phyloP scores from a whole-genome alignment of 306 rosid species.

The Begonia masoniana region DNA sequence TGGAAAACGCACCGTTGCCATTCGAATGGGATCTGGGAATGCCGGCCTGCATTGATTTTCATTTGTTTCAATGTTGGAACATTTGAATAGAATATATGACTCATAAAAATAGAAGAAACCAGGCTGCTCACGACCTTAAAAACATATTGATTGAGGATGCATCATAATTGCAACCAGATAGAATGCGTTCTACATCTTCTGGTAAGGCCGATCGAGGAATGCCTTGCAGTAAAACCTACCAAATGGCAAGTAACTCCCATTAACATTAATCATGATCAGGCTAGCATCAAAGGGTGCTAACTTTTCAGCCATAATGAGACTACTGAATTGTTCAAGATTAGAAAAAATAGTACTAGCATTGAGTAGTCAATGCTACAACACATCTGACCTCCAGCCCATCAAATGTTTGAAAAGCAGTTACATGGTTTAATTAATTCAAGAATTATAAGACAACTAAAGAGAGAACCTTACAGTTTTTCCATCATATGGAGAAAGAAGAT shows the following conservation, averaged over 20 bases:
- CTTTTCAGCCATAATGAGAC: too few relatives aligned
- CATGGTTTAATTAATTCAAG: background rate
- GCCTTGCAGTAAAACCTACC: constrained; percentile 64
- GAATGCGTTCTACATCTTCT: constrained; percentile 43
- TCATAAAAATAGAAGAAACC: too few relatives aligned
- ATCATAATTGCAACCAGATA: constrained; percentile 44
- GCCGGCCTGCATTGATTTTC: constrained; percentile 27
- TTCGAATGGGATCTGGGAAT: constrained; percentile 19
- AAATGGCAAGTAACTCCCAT: constrained; percentile 11
- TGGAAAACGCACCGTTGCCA: constrained; percentile 39
- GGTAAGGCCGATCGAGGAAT: constrained; percentile 17
- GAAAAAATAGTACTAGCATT: too few relatives aligned
- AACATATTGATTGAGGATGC: constrained; percentile 28
- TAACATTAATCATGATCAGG: background rate
- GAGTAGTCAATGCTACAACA: too few relatives aligned
- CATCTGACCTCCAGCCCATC: too few relatives aligned
- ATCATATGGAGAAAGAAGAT: constrained; percentile 31
- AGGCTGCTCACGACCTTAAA: constrained; percentile 26
- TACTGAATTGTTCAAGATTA: too few relatives aligned
- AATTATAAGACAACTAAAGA: background rate
- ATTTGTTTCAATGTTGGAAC: constrained; percentile 5
- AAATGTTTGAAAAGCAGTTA: background rate
- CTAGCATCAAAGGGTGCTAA: too few relatives aligned
- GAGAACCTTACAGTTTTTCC: constrained; percentile 53
- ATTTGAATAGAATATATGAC: constrained; percentile 5